Evolutionary conservation across 805 yeast species (phyloP).

Genomic region (Barnettozyma botsteinii): DNA sequence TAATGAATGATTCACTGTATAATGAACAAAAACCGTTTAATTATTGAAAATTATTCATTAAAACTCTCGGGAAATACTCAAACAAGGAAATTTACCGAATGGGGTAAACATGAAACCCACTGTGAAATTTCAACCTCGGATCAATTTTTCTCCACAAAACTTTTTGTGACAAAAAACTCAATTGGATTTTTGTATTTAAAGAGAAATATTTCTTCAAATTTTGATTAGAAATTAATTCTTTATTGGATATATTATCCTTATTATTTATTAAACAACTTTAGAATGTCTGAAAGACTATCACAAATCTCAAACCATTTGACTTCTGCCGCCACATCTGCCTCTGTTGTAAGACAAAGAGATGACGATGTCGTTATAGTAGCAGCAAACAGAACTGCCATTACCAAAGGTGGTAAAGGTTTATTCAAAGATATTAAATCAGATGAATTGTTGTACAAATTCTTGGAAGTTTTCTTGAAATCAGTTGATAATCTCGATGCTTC

Average conservation of each 20-base stretch:
- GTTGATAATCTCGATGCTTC: constrained; percentile 42
- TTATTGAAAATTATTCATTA: neutral
- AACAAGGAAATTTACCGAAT: neutral
- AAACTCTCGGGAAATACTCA: neutral
- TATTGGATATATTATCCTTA: no score
- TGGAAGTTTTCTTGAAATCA: constrained; percentile 54
- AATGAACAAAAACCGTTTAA: neutral
- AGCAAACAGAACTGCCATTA: constrained; percentile 86
- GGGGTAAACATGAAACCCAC: neutral
- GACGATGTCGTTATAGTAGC: constrained; percentile 89
- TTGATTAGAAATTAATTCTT: no score
- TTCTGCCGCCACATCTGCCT: neutral
- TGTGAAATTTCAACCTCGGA: constrained; percentile 2
- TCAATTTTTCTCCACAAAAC: constrained; percentile 3
- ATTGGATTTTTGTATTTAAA: neutral
- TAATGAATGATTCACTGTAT: neutral
- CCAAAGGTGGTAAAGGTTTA: constrained; percentile 82
- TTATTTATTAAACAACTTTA: neutral
- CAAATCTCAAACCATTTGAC: constrained; percentile 31
- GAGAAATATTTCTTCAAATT: neutral
- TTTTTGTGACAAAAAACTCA: neutral
- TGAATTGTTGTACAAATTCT: constrained; percentile 62
- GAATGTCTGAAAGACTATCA: constrained; percentile 26
- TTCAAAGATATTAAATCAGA: constrained; percentile 82
- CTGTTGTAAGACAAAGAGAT: constrained; percentile 12